These are phyloP conservation scores for Musa balbisiana DNA, from an alignment of 202 grass and related monocot genomes.

Conservation along the genomic window DNA sequence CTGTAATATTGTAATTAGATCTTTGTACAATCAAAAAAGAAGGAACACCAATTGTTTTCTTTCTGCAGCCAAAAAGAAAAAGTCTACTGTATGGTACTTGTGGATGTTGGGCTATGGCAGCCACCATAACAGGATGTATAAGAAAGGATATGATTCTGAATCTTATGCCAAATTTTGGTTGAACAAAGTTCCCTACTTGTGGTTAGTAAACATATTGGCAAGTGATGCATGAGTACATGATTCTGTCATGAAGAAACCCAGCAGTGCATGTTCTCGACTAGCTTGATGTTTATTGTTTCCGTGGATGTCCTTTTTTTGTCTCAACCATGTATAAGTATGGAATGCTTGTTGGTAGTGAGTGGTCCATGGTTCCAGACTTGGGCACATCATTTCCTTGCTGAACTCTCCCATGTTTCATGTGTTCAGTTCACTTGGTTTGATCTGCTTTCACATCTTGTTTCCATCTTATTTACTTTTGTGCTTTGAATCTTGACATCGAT, in stretches of 20 bases:
- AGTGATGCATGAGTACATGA: not conserved
- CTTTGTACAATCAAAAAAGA: slow-evolving; percentile 5
- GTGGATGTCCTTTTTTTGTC: not conserved
- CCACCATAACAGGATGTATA: not conserved
- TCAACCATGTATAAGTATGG: not conserved
- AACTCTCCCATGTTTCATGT: not conserved
- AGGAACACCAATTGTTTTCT: slow-evolving; percentile 7
- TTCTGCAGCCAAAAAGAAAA: not conserved
- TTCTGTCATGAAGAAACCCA: not conserved
- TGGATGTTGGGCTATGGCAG: not conserved
- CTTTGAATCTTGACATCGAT: no score
- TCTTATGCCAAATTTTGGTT: not conserved
- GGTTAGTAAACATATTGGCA: not conserved
- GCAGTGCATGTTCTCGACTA: not conserved
- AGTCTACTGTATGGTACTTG: not conserved
- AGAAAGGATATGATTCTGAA: not conserved
- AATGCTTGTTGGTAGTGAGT: not conserved
- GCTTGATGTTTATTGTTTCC: not conserved
- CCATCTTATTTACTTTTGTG: no score
- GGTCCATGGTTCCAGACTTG: not conserved
- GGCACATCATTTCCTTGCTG: not conserved
- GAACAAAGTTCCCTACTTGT: not conserved
- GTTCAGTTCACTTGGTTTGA: no score
- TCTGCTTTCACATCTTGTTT: no score
- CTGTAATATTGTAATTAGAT: slow-evolving; percentile 14